Evolutionary conservation across 495 filamentous ascomycete species (phyloP).

Genomic region (Schizothecium vesticola): DNA sequence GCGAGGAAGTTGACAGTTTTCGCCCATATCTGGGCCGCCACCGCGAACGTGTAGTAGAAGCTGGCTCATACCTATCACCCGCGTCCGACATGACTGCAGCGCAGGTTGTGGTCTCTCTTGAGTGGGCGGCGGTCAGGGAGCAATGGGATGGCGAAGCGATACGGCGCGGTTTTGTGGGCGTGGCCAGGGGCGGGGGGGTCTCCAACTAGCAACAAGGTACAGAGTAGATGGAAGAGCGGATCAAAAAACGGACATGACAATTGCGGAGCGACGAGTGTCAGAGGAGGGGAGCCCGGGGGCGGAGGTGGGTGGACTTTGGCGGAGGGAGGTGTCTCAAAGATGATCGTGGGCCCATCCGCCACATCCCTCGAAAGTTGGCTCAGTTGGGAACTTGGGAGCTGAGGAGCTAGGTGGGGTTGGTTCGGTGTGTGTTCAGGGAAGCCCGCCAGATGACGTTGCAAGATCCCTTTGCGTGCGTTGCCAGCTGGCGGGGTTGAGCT

Average conservation of each 20-base stretch:
- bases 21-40: not conserved
- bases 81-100: constrained; percentile 36
- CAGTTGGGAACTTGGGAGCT: not conserved
- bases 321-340: not conserved
- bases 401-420: not conserved
- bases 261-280: not conserved
- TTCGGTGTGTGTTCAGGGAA: not conserved
- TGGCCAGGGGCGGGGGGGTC: not conserved
- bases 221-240: not conserved
- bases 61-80: constrained; percentile 36
- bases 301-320: not conserved
- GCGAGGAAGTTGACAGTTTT: not conserved
- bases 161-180: not conserved
- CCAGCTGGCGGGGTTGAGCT: not conserved
- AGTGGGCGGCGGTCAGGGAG: not conserved
- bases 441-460: not conserved
- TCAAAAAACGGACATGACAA: not conserved
- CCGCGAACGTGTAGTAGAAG: not conserved
- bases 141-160: not conserved
- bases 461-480: not conserved
- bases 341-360: constrained; percentile 7
- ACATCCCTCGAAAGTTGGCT: not conserved
- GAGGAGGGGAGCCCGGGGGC: not conserved
- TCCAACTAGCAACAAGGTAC: not conserved
- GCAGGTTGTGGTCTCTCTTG: not conserved